Conservation (phyloP, 148 eudicot species). For the Vaccinium vitisidaea region DNA sequence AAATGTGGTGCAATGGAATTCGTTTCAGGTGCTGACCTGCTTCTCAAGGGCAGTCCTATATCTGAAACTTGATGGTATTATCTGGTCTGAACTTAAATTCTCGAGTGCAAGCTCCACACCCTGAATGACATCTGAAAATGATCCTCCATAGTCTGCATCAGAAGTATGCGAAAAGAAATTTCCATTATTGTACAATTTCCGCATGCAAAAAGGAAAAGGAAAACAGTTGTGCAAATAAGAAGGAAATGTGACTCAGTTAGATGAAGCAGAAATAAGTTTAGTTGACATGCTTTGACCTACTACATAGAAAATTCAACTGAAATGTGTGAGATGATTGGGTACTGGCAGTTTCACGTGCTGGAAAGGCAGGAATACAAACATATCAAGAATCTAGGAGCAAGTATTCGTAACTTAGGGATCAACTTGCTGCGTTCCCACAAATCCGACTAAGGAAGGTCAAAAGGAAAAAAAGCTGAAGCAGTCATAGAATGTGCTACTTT, state of each 20-base stretch:
- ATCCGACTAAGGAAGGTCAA: neutral
- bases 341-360: neutral
- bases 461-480: neutral
- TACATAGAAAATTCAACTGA: neutral
- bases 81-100: slow-evolving; percentile 54
- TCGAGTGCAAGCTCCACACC: slow-evolving; percentile 70
- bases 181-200: slow-evolving; percentile 2
- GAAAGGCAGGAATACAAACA: neutral
- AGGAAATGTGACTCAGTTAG: neutral
- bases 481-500: neutral
- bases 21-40: slow-evolving; percentile 55
- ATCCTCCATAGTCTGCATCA: slow-evolving; percentile 78
- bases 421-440: neutral
- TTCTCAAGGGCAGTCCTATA: slow-evolving; percentile 84
- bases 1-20: neutral
- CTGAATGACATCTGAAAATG: slow-evolving; percentile 76
- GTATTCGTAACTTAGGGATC: neutral
- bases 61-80: slow-evolving; percentile 69
- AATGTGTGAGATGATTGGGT: neutral
- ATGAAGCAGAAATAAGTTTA: neutral
- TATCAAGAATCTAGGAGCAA: neutral
- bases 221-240: neutral
- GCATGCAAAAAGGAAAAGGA: neutral
- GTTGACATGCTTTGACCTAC: neutral
- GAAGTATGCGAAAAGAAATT: neutral